Evolutionary conservation across 106 monocot genomes (phyloP).

Genomic region (Triglochin maritima): DNA sequence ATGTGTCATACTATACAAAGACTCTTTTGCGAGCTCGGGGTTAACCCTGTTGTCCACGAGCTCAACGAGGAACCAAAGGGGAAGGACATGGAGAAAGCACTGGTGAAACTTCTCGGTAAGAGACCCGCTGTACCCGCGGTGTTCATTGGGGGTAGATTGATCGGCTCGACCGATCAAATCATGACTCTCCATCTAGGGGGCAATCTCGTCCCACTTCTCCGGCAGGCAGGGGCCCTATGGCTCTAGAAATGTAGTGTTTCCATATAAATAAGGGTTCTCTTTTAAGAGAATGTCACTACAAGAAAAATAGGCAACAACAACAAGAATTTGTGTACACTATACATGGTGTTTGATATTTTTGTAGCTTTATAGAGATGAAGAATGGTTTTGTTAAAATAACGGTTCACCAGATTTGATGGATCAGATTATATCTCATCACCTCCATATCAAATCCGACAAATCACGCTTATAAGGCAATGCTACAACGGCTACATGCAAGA

Average conservation of each 20-base stretch:
- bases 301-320: no score
- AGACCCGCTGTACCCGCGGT: constrained; percentile 36
- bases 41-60: constrained; percentile 32
- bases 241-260: background rate
- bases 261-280: no score
- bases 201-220: constrained; percentile 33
- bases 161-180: constrained; percentile 48
- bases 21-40: constrained; percentile 43
- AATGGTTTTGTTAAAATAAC: no score
- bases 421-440: no score
- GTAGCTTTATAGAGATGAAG: no score
- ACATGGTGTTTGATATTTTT: no score
- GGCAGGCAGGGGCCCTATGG: constrained; percentile 59
- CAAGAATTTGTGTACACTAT: no score
- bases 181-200: constrained; percentile 56
- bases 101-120: constrained; percentile 23
- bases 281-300: no score
- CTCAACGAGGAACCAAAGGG: constrained; percentile 44
- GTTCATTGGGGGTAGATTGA: constrained; percentile 55
- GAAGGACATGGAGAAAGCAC: constrained; percentile 46
- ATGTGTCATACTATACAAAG: constrained; percentile 27
- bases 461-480: no score
- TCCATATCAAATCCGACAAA: no score
- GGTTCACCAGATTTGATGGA: no score
- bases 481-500: no score